Evolutionary conservation across 495 filamentous ascomycete genomes (phyloP), one percentile per base, ranked within the genome.

Genomic region (Bacidia gigantensis): DNA sequence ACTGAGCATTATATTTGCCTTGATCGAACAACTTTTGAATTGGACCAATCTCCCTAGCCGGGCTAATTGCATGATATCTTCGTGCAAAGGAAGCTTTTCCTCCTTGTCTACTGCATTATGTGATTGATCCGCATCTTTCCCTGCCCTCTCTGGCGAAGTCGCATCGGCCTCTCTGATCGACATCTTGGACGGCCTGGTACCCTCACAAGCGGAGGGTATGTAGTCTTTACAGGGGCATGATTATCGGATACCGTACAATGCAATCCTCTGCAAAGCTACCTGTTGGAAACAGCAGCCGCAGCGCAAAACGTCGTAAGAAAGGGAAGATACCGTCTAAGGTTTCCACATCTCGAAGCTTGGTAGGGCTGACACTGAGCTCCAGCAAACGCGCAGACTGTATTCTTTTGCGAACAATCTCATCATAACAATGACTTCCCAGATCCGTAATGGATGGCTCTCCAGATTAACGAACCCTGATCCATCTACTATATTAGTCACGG

Each of bases 21-120:
- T 73, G 77, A 55, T 86, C 84, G 58, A 95, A 89, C 23, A 98
- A 72, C 70, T 80, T 89, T 68, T 93, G 84, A 75, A 98, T 90
- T 26, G 76, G 83, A 3, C 70, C 70, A 61, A 95, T 77, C 61
- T 98, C 90, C 92, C 92, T 53, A 92, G 64, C 47, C 90, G 77
- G 32, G 92, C 87, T 60, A 96, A 75, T 68, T 96, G 90, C 88
- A 98, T 95, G 49, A 98, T 82, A 71, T 97, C 92, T 51, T 87
- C 78, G 50, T 86, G 85, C 1, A 83, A 47, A 3, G 81, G 78
- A 26, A 81, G 68, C 42, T 67, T 69, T 17, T 66, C 65, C 58
- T 68, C 69, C 29, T 18, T 20, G 25, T 50, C 38, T 3, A n/a
- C 17, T 20, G 18, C 17, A 26, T 25, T 23, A 39, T 40, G 25